Conservation (phyloP, 164 flowering plant species). For the Buxus sempervirens region DNA sequence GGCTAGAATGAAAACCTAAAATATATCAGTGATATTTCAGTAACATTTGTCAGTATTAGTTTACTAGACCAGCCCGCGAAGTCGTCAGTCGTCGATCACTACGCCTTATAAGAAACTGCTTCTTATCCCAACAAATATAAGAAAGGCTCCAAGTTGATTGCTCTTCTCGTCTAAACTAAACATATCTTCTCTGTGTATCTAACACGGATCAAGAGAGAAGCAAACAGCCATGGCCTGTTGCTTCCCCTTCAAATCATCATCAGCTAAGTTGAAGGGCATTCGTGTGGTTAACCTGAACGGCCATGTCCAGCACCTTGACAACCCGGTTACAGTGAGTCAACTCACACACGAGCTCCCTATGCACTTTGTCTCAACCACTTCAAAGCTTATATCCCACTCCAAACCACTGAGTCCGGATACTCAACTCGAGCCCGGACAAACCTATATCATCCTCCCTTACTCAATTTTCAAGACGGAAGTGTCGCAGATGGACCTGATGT, state of each 20-base stretch:
- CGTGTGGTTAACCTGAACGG: conserved; percentile 39
- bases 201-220: neutral
- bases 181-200: neutral
- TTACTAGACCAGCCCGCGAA: too few relatives aligned
- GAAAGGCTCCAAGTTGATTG: too few relatives aligned
- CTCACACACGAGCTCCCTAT: conserved; percentile 18
- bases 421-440: conserved; percentile 27
- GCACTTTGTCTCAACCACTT: conserved; percentile 33
- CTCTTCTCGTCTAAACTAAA: neutral
- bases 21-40: neutral
- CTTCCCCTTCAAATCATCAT: conserved; percentile 19
- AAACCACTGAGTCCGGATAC: conserved; percentile 25
- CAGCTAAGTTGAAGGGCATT: conserved; percentile 2
- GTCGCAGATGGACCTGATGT: conserved; percentile 8
- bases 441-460: conserved; percentile 40
- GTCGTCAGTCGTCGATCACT: neutral
- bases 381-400: conserved; percentile 27
- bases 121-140: too few relatives aligned
- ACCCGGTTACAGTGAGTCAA: conserved; percentile 26
- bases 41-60: too few relatives aligned
- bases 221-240: conserved; percentile 22
- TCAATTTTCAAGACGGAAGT: conserved; percentile 20
- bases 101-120: neutral
- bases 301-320: conserved; percentile 25
- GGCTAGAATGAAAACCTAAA: neutral